These are phyloP conservation scores for Lepidium campestre DNA, from an alignment of 441 rosid genomes.

Conservation along the genomic window DNA sequence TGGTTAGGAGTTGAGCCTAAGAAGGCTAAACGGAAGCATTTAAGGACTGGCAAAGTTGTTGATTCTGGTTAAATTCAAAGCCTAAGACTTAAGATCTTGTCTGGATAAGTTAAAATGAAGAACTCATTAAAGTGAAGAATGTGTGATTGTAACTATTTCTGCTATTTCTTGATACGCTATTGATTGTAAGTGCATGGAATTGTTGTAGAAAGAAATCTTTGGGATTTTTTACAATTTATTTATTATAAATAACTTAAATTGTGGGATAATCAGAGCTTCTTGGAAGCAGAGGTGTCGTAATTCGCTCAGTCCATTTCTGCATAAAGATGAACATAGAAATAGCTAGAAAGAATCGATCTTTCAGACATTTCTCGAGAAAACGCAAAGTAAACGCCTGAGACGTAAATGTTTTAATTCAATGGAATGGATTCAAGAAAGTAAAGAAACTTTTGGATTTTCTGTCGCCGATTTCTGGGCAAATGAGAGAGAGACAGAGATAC, in stretches of 20 bases:
- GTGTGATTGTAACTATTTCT: slow-evolving; percentile 4
- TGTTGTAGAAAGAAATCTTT: background rate
- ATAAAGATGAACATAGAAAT: too few relatives aligned
- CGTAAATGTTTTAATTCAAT: too few relatives aligned
- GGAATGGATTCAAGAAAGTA: too few relatives aligned
- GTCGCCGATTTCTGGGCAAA: too few relatives aligned
- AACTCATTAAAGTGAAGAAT: background rate
- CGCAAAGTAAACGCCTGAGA: too few relatives aligned
- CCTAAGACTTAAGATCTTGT: background rate
- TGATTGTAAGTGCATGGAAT: background rate
- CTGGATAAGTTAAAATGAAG: background rate
- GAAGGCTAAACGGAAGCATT: slow-evolving; percentile 26
- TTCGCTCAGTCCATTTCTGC: too few relatives aligned
- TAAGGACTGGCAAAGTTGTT: slow-evolving; percentile 43
- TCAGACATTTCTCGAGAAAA: too few relatives aligned
- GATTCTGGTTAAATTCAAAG: slow-evolving; percentile 22
- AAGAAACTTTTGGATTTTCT: too few relatives aligned
- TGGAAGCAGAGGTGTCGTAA: too few relatives aligned
- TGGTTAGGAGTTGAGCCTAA: slow-evolving; percentile 65
- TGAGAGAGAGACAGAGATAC: too few relatives aligned
- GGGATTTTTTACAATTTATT: background rate
- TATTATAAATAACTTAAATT: background rate
- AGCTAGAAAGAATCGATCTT: too few relatives aligned
- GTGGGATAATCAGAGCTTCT: background rate
- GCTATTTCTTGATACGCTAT: background rate